A percentile compares a stretch with the other conserved stretches of the same genome.
phyloP scores from a whole-genome alignment of 176 grass and related monocot genomes.

The Pharus latifolius region DNA sequence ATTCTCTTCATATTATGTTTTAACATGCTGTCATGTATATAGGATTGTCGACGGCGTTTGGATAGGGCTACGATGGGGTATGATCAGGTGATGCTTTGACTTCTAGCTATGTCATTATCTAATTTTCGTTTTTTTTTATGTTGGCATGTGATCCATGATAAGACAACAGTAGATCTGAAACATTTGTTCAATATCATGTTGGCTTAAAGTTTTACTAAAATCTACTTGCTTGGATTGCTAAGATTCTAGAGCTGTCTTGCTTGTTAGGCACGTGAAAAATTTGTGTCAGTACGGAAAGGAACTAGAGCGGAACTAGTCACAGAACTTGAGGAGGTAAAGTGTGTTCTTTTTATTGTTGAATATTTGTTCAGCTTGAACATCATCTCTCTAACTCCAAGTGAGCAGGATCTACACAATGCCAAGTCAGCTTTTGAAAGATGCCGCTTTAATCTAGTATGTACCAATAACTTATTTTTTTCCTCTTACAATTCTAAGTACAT shows the following conservation, averaged over 20 bases:
- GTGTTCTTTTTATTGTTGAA: not conserved
- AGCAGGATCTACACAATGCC: conserved; percentile 83
- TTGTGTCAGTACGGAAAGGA: conserved; percentile 83
- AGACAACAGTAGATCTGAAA: not conserved
- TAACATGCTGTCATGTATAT: conserved; percentile 2
- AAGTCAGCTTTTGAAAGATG: conserved; percentile 86
- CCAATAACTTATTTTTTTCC: conserved; percentile 7
- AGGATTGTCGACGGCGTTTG: conserved; percentile 86
- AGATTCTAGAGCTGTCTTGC: conserved; percentile 19
- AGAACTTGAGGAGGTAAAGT: conserved; percentile 75
- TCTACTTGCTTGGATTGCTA: not conserved
- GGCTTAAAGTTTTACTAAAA: conserved; percentile 7
- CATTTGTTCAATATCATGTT: not conserved
- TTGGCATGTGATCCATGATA: not conserved
- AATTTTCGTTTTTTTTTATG: conserved; percentile 2
- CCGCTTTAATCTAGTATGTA: conserved; percentile 96
- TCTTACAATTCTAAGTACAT: conserved; percentile 11
- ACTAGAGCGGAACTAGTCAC: conserved; percentile 67
- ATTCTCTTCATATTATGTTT: conserved; percentile 11
- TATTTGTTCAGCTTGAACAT: conserved; percentile 15
- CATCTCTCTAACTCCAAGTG: conserved; percentile 15
- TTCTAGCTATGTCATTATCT: conserved; percentile 3
- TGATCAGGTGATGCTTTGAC: conserved; percentile 65
- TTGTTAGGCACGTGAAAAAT: conserved; percentile 86
- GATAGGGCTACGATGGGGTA: conserved; percentile 86